Percentiles rank a stretch among this genome's conserved stretches.
These are phyloP conservation scores for Carallia brachiata DNA, from an alignment of 345 rosid genomes.

Conservation along the genomic window DNA sequence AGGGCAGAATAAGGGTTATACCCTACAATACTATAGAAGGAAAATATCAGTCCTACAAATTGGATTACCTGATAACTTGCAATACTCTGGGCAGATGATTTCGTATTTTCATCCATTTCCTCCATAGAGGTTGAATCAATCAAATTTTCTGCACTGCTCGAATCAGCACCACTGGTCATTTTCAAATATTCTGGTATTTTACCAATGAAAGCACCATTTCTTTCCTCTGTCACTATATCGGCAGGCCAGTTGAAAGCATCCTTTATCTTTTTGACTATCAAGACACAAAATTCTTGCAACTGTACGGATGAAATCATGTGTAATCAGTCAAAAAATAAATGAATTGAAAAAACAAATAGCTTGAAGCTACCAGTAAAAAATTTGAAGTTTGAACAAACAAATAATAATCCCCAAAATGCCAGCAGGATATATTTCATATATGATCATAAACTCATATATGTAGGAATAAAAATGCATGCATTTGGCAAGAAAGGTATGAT, in stretches of 20 bases:
- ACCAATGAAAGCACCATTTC: constrained; percentile 63
- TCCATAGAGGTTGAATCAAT: constrained; percentile 34
- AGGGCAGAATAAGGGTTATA: not conserved
- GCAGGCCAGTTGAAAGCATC: constrained; percentile 60
- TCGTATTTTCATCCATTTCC: constrained; percentile 41
- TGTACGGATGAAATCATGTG: constrained; percentile 23
- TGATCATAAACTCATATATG: too few species aligned
- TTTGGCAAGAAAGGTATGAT: not conserved
- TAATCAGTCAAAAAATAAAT: not conserved
- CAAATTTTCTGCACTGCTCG: constrained; percentile 28
- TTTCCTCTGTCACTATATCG: constrained; percentile 39
- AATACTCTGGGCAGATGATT: constrained; percentile 55
- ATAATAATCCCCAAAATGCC: too few species aligned
- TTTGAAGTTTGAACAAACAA: too few species aligned
- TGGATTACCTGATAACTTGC: constrained; percentile 73
- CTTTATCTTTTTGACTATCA: constrained; percentile 54
- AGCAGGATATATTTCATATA: too few species aligned
- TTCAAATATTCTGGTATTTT: constrained; percentile 61
- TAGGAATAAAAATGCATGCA: too few species aligned
- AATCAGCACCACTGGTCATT: constrained; percentile 30
- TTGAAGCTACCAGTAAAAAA: too few species aligned
- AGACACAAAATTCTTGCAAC: constrained; percentile 52
- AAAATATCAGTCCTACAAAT: not conserved
- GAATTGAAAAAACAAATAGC: not conserved
- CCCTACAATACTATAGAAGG: not conserved